Conservation (phyloP, 2,329 filamentous ascomycete species). For the Tolypocladium ophioglossoides region DNA sequence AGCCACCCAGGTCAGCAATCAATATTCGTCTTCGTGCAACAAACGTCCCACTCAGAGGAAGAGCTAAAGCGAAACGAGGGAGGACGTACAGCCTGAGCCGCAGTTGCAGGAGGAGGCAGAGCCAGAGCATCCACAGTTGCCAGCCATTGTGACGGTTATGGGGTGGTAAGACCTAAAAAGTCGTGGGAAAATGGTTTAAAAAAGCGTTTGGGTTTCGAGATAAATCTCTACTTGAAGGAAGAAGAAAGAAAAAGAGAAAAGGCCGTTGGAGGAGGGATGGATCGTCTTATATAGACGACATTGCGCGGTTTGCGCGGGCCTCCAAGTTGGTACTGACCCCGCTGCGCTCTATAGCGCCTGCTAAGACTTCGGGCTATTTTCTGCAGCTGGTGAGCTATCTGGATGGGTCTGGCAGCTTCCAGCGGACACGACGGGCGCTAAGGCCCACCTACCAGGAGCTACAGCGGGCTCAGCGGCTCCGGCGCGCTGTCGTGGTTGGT, state of each 20-base stretch:
- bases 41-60: not conserved
- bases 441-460: too few relatives aligned
- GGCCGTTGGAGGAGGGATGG: slow-evolving; percentile 5
- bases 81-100: slow-evolving; percentile 23
- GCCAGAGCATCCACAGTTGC: slow-evolving; percentile 25
- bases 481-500: too few relatives aligned
- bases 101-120: slow-evolving; percentile 22
- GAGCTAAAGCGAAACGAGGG: not conserved
- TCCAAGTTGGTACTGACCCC: too few relatives aligned
- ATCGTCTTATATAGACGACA: slow-evolving; percentile 15
- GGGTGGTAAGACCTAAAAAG: slow-evolving; percentile 6
- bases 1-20: slow-evolving; percentile 4
- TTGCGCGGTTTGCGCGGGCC: not conserved
- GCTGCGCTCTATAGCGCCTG: not conserved
- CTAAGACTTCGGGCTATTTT: too few relatives aligned
- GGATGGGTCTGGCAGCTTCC: too few relatives aligned
- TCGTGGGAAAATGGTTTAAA: not conserved
- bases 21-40: not conserved
- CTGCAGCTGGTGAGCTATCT: too few relatives aligned
- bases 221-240: slow-evolving; percentile 7
- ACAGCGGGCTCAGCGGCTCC: not conserved
- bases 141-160: slow-evolving; percentile 20
- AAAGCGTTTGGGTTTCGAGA: slow-evolving; percentile 4
- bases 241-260: not conserved
- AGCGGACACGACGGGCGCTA: too few relatives aligned